phyloP scores from a whole-genome alignment of 1,284 basidiomycete genomes.

The Rhodotorula glutinis region DNA sequence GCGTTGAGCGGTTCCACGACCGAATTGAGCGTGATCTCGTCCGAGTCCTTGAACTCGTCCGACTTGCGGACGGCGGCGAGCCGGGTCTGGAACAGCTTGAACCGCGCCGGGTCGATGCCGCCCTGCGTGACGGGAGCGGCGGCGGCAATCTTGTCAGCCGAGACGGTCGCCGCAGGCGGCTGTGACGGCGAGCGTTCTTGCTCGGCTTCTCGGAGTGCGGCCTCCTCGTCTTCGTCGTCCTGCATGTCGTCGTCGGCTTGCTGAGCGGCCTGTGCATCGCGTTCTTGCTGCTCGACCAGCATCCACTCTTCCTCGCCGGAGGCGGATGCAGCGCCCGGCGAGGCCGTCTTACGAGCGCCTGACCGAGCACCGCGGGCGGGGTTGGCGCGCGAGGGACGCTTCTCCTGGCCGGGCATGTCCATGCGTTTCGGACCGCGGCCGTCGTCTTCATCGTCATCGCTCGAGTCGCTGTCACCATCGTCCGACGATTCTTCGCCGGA shows the following conservation, averaged over 20 bases:
- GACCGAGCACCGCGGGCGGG: constrained; percentile 8
- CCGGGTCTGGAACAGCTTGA: constrained; percentile 31
- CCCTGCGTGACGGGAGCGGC: constrained; percentile 4
- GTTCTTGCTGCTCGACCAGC: constrained; percentile 9
- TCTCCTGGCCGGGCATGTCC: constrained; percentile 12
- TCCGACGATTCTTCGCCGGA: constrained; percentile 61
- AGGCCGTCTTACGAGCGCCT: not conserved
- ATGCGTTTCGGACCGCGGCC: constrained; percentile 18
- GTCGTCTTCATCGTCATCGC: constrained; percentile 29
- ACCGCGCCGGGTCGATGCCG: constrained; percentile 22
- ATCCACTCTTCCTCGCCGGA: constrained; percentile 19
- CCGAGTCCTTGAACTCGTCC: constrained; percentile 19
- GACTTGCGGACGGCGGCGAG: constrained; percentile 28
- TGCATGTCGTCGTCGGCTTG: constrained; percentile 12
- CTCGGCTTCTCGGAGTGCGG: constrained; percentile 4
- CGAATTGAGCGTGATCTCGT: constrained; percentile 19
- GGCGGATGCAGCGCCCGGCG: constrained; percentile 1
- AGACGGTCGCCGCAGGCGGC: constrained; percentile 5
- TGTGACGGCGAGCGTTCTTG: not conserved
- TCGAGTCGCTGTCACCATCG: constrained; percentile 58
- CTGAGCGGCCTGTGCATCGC: not conserved
- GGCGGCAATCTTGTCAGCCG: constrained; percentile 17
- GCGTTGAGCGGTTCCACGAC: constrained; percentile 30
- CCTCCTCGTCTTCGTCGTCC: constrained; percentile 1
- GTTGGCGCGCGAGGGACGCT: not conserved